Conservation (phyloP, 2,329 filamentous ascomycete species). For the Colletotrichum tabaci region DNA sequence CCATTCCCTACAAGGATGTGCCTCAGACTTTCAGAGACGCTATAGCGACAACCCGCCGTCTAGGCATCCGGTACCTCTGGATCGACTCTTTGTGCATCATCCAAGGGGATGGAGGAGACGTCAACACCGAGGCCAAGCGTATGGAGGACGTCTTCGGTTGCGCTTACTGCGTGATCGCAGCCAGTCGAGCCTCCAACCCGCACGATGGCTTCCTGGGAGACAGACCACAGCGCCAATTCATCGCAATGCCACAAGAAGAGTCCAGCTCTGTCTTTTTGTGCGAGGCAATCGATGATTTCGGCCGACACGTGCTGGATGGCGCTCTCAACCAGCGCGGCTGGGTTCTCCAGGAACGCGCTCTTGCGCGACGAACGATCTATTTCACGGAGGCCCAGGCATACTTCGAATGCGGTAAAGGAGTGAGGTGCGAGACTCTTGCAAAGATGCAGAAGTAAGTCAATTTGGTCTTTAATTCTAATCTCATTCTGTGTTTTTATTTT, state of each 20-base stretch:
- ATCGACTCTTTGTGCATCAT: slow-evolving; percentile 44
- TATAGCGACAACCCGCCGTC: slow-evolving; percentile 26
- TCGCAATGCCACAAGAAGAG: not conserved
- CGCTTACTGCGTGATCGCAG: slow-evolving; percentile 2
- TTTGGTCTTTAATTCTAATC: slow-evolving; percentile 1
- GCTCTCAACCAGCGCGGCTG: slow-evolving; percentile 54
- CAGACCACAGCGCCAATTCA: not conserved
- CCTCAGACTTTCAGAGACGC: not conserved
- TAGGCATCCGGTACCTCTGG: slow-evolving; percentile 43
- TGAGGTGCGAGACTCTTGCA: slow-evolving; percentile 53
- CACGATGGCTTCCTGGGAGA: slow-evolving; percentile 13
- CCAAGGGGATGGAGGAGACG: slow-evolving; percentile 20
- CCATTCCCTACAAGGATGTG: too few relatives aligned
- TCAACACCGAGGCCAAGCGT: not conserved
- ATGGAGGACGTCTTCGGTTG: slow-evolving; percentile 38
- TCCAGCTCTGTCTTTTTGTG: slow-evolving; percentile 43
- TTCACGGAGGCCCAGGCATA: slow-evolving; percentile 55
- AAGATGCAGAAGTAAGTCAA: slow-evolving; percentile 52
- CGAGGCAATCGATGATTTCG: slow-evolving; percentile 53
- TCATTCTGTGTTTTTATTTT: not conserved
- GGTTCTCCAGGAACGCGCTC: slow-evolving; percentile 56
- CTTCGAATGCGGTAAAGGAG: slow-evolving; percentile 55
- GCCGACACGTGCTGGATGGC: slow-evolving; percentile 48
- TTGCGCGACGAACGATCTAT: slow-evolving; percentile 55
- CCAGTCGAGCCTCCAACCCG: slow-evolving; percentile 5